Evolutionary conservation across 2,329 filamentous ascomycete genomes (phyloP), one percentile per base, ranked within the genome.

Genomic region (Aspergillus puulaauensis): DNA sequence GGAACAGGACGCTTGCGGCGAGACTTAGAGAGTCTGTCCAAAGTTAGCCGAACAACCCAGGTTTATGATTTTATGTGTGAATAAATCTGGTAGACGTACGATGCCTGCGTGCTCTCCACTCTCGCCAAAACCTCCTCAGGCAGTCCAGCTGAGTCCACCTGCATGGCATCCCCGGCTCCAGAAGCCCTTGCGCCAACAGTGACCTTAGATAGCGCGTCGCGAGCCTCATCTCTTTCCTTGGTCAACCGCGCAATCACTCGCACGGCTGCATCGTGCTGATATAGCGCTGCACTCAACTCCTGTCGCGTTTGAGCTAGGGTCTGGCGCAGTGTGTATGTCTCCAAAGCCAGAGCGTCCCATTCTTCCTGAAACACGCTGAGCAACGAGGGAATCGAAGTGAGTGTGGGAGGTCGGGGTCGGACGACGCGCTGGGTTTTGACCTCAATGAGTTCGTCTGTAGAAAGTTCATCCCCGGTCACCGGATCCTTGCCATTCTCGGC

Each of bases 201-300:
- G 14, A 98, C 84, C 72, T 90, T 91, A 37, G 91, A 91, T 52
- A 99, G 79, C 14, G 95, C 91, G 75, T 95, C 90, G 64, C 93
- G 84, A 46, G 95, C 93, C 75, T 98, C 93, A 68, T 99, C 93
- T 62, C 95, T 82, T 80, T 99, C 95, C 72, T 86, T 89, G n/a
- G 90, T 90, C 73, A 99, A 74, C 48, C 93, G 86, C 64, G 92
- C 92, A 76, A 99, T 96, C 49, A 99, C 95, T 62, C 95, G 85
- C 50, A 96, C 88, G n/a, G 95, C 95, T 2, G 95, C 93, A 81
- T 99, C 95, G 68, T 98, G 91, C 77, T 98, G 93, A 77, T 99
- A 99, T 23, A 99, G 82, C 0, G 95, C 91, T 1, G 91, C 95
- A 56, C 91, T 91, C 56, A 99, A 85, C 79, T 99, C 95, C 77